Evolutionary conservation across 495 filamentous ascomycete genomes (phyloP).

Genomic region (Xylaria cubensis): DNA sequence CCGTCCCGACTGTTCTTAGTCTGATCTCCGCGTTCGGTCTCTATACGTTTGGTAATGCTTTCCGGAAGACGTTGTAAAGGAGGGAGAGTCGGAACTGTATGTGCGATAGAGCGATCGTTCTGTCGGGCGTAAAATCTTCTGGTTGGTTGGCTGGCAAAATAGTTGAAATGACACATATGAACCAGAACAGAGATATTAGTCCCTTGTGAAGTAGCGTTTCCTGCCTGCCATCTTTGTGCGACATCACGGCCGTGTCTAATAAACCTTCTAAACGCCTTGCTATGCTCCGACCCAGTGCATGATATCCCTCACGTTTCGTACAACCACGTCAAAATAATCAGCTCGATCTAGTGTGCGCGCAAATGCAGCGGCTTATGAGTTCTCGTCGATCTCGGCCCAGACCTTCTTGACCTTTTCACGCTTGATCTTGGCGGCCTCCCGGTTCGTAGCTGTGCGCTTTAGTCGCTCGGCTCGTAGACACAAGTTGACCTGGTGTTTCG

Average conservation of each 20-base stretch:
- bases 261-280: slow-evolving; percentile 19
- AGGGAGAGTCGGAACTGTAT: background rate
- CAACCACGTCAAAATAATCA: background rate
- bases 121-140: background rate
- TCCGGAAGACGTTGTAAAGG: slow-evolving; percentile 44
- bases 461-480: slow-evolving; percentile 82
- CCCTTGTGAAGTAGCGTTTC: background rate
- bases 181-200: background rate
- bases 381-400: slow-evolving; percentile 85
- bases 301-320: background rate
- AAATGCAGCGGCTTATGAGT: slow-evolving; percentile 39
- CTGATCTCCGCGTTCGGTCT: slow-evolving; percentile 66
- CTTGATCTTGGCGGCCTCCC: slow-evolving; percentile 72
- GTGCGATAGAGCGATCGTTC: background rate
- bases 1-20: slow-evolving; percentile 76
- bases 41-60: slow-evolving; percentile 66
- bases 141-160: background rate
- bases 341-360: background rate
- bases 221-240: background rate
- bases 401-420: slow-evolving; percentile 69
- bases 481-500: slow-evolving; percentile 78
- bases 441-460: slow-evolving; percentile 77
- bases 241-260: background rate
- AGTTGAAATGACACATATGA: background rate
- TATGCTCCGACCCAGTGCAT: slow-evolving; percentile 5